Evolutionary conservation across 148 eudicot genomes (phyloP).

Genomic region (Chenopodium album): DNA sequence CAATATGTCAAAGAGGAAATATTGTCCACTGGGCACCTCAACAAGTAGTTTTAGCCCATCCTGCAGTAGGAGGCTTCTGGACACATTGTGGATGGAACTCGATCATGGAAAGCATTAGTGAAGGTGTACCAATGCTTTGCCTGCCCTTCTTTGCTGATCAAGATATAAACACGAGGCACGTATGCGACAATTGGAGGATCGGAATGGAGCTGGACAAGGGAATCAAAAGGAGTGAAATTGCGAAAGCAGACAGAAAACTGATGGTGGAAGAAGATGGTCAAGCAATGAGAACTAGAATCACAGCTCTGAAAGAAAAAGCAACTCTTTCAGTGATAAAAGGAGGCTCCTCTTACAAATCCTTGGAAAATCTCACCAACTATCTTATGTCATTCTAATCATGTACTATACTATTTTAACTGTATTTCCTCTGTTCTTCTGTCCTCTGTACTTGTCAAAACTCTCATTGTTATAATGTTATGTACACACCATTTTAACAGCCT

Average conservation of each 20-base stretch:
- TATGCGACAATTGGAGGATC: constrained; percentile 40
- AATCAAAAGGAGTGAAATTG: constrained; percentile 30
- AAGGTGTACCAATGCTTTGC: constrained; percentile 55
- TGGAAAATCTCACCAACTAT: constrained; percentile 32
- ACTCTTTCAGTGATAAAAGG: constrained; percentile 22
- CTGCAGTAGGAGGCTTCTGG: constrained; percentile 44
- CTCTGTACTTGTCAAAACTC: too few relatives aligned
- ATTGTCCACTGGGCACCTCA: constrained; percentile 58
- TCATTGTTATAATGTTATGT: too few relatives aligned
- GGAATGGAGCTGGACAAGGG: constrained; percentile 39
- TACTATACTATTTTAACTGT: neutral
- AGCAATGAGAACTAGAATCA: constrained; percentile 32
- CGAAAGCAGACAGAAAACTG: constrained; percentile 27
- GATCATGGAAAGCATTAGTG: constrained; percentile 41
- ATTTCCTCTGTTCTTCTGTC: too few relatives aligned
- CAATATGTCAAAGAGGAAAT: constrained; percentile 26
- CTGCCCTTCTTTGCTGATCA: constrained; percentile 44
- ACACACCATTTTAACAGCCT: too few relatives aligned
- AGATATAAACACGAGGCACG: constrained; percentile 30
- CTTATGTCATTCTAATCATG: constrained; percentile 23
- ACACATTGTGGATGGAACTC: constrained; percentile 64
- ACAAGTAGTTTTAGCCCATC: constrained; percentile 40
- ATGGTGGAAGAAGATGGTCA: constrained; percentile 44
- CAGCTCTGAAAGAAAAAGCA: constrained; percentile 34
- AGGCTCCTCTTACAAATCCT: constrained; percentile 38